Conservation (phyloP, 2,329 filamentous ascomycete species). For the Coccinonectria pachysandricola region DNA sequence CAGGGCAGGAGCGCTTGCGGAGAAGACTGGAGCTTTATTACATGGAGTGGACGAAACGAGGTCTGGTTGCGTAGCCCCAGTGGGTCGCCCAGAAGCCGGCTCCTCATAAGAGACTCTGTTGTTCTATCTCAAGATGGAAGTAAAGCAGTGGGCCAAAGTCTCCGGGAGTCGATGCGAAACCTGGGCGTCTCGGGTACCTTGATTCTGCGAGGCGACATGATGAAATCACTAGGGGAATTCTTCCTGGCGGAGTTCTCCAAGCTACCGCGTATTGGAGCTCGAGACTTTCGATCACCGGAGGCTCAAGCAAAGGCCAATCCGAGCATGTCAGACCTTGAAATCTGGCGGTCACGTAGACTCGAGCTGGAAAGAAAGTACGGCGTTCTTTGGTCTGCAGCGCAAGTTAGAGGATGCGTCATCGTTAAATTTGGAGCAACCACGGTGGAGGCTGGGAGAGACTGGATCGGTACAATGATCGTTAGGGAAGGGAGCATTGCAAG, state of each 20-base stretch:
- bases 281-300: constrained; percentile 58
- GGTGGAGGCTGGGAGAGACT: constrained; percentile 70
- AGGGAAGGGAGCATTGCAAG: constrained; percentile 61
- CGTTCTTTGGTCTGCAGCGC: constrained; percentile 73
- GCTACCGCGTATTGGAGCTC: constrained; percentile 70
- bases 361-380: constrained; percentile 46
- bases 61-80: constrained; percentile 47
- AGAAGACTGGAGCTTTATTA: constrained; percentile 76
- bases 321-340: constrained; percentile 31
- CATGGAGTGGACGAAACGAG: constrained; percentile 80
- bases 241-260: constrained; percentile 70
- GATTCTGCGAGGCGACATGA: constrained; percentile 65
- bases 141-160: constrained; percentile 27
- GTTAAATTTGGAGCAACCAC: constrained; percentile 82
- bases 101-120: constrained; percentile 79
- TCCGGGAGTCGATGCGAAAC: constrained; percentile 58
- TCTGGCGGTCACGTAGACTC: constrained; percentile 47
- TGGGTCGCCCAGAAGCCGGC: constrained; percentile 33
- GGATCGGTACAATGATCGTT: constrained; percentile 66
- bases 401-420: constrained; percentile 71
- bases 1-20: constrained; percentile 76
- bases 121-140: constrained; percentile 52
- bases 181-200: constrained; percentile 76
- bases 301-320: constrained; percentile 29
- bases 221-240: constrained; percentile 57